These are phyloP conservation scores for Colletotrichum costaricense DNA, from an alignment of 2,329 filamentous ascomycete genomes.

Conservation along the genomic window DNA sequence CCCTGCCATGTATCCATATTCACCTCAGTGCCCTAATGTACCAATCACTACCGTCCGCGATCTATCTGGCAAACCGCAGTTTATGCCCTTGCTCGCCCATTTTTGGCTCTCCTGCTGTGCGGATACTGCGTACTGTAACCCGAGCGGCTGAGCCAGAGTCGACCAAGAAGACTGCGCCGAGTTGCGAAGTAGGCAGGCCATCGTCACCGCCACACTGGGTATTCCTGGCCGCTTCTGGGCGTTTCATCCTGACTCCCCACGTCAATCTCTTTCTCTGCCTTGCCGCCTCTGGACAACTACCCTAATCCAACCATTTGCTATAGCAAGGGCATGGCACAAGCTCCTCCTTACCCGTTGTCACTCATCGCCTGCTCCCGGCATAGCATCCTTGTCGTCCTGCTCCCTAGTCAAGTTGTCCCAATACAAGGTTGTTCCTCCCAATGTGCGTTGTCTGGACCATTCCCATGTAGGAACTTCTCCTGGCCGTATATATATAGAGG, in stretches of 20 bases:
- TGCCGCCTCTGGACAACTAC: background rate
- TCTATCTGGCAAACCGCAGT: background rate
- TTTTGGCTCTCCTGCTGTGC: background rate
- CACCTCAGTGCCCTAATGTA: background rate
- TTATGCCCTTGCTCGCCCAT: conserved; percentile 5
- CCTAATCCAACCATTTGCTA: background rate
- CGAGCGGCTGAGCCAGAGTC: no score
- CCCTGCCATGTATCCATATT: background rate
- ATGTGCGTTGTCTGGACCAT: background rate
- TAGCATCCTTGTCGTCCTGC: conserved; percentile 15
- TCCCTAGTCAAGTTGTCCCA: background rate
- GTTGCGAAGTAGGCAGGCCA: conserved; percentile 3
- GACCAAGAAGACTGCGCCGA: background rate
- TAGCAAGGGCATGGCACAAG: conserved; percentile 11
- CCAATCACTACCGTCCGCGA: background rate
- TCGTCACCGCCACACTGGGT: conserved; percentile 15
- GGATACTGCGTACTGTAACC: background rate
- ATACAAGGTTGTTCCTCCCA: background rate
- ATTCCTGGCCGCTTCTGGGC: conserved; percentile 25
- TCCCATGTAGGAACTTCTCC: background rate
- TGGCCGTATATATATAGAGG: conserved; percentile 18
- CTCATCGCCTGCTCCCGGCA: background rate
- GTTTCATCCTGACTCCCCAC: conserved; percentile 29
- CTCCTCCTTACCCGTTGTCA: background rate
- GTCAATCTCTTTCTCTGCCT: conserved; percentile 8